Conservation (phyloP, 345 rosid genomes). For the Eucalyptus regnans region DNA sequence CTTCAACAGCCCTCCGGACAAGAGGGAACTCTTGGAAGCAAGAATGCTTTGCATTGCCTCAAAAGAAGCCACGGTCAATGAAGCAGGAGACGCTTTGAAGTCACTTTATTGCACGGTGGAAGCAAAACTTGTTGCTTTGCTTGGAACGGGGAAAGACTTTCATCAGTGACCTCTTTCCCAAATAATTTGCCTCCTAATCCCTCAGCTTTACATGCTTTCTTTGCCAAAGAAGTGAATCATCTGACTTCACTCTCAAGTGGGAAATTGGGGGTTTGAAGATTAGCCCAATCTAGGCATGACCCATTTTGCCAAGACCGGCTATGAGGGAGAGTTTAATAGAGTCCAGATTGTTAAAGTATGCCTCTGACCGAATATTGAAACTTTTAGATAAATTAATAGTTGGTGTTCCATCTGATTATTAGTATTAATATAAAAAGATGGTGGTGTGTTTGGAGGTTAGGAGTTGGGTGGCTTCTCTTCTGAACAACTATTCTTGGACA, state of each 20-base stretch:
- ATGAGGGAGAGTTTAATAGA: neutral
- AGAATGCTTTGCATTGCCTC: neutral
- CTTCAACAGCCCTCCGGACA: neutral
- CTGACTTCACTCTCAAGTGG: neutral
- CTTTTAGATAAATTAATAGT: neutral
- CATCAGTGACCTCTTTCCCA: neutral
- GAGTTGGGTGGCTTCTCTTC: neutral
- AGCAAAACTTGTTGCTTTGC: neutral
- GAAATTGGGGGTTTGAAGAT: neutral
- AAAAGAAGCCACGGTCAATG: neutral
- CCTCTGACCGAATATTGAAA: neutral
- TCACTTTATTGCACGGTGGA: neutral
- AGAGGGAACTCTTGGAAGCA: neutral
- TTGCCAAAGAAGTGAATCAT: neutral
- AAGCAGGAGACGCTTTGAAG: neutral
- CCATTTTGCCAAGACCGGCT: neutral
- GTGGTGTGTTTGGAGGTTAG: neutral
- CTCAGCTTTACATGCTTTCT: neutral
- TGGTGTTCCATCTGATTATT: neutral
- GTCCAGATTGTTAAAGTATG: neutral
- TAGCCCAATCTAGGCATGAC: neutral
- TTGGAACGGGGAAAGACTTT: neutral
- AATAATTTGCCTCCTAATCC: neutral
- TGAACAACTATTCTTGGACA: neutral
- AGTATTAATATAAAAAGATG: neutral